phyloP scores from a whole-genome alignment of 257 asterid genomes.

The Oldenlandia corymbosa region DNA sequence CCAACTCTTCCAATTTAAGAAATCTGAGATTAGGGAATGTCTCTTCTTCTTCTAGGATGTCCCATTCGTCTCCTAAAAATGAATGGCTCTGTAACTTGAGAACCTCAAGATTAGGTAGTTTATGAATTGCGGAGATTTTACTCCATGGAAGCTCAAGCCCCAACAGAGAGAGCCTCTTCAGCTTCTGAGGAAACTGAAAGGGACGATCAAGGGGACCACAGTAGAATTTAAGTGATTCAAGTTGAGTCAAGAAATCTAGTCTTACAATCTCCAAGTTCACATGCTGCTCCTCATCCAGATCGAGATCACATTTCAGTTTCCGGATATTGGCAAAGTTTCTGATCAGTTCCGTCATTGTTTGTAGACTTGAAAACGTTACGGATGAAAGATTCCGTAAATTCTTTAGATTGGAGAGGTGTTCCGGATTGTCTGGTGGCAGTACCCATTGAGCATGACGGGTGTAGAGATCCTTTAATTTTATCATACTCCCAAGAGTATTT shows the following conservation, averaged over 20 bases:
- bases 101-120: not conserved
- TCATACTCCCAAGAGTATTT: not conserved
- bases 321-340: constrained; percentile 1
- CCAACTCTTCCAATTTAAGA: not conserved
- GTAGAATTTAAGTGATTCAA: constrained; percentile 7
- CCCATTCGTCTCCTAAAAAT: not conserved
- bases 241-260: not conserved
- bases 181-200: not conserved
- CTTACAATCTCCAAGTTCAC: not conserved
- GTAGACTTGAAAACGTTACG: not conserved
- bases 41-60: not conserved
- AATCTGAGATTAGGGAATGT: constrained; percentile 1
- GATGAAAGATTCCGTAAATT: not conserved
- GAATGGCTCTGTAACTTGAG: not conserved
- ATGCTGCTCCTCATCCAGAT: too few relatives aligned
- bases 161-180: not conserved
- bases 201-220: too few relatives aligned
- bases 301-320: not conserved
- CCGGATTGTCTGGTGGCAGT: not conserved
- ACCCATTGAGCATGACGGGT: not conserved
- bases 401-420: not conserved
- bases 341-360: not conserved
- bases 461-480: not conserved
- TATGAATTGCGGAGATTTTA: not conserved
- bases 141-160: not conserved